These are phyloP conservation scores for Arthrobotrys conoides DNA, from an alignment of 2,329 filamentous ascomycete species.

Conservation along the genomic window DNA sequence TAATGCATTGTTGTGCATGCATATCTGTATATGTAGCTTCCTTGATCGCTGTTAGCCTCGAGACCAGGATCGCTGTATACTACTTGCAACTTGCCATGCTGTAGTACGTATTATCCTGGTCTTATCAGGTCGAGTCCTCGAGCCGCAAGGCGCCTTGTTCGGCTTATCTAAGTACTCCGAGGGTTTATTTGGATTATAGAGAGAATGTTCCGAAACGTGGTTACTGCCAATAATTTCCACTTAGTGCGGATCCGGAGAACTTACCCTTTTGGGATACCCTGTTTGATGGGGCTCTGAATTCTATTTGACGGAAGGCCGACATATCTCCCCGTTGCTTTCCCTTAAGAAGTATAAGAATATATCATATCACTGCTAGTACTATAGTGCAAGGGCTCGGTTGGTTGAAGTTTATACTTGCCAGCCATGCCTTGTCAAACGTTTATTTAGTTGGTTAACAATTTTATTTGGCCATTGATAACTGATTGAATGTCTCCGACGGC, in stretches of 20 bases:
- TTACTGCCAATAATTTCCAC: background rate
- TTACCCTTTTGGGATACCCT: background rate
- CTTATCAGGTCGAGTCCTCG: background rate
- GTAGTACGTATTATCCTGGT: background rate
- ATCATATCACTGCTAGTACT: background rate
- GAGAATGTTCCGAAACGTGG: constrained; percentile 2
- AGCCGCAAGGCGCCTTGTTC: background rate
- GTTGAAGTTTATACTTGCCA: background rate
- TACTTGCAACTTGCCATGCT: background rate
- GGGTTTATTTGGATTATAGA: background rate
- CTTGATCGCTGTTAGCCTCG: background rate
- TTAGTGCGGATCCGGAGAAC: background rate
- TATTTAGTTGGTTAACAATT: no score
- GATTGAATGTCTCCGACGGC: background rate
- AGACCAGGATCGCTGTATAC: no score
- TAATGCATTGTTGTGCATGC: background rate
- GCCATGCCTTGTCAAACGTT: background rate
- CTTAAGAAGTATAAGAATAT: background rate
- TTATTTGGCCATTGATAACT: background rate
- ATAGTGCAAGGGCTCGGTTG: background rate
- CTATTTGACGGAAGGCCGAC: background rate
- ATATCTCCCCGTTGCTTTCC: constrained; percentile 5
- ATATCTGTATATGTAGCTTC: background rate
- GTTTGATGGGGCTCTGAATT: background rate
- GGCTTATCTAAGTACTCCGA: background rate